Conservation (phyloP, 352 stramenopile genomes). For the Pythium rishiriense region DNA sequence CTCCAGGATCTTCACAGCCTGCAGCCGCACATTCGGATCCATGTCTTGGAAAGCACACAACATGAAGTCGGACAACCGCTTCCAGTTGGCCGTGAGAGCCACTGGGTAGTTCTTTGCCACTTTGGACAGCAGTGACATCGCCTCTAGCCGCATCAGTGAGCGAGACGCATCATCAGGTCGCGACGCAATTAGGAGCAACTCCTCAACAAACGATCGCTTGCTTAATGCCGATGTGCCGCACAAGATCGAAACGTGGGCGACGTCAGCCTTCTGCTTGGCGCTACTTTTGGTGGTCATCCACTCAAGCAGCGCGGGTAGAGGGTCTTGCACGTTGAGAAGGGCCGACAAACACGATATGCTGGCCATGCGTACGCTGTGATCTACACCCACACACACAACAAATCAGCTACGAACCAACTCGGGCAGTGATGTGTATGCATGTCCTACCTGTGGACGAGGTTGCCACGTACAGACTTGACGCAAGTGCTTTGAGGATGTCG, state of each 20-base stretch:
- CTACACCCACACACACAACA: constrained; percentile 25
- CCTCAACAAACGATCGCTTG: constrained; percentile 71
- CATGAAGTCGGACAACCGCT: constrained; percentile 72
- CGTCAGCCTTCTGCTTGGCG: constrained; percentile 42
- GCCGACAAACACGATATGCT: constrained; percentile 79
- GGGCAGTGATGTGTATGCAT: background rate
- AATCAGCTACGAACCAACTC: background rate
- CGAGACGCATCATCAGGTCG: constrained; percentile 54
- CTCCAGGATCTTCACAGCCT: constrained; percentile 87
- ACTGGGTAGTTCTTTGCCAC: constrained; percentile 81
- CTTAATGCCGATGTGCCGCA: constrained; percentile 59
- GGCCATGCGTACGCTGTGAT: constrained; percentile 77
- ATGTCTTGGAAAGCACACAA: constrained; percentile 80
- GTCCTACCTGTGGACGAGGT: constrained; percentile 54
- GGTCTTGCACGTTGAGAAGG: constrained; percentile 72
- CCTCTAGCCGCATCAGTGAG: constrained; percentile 66
- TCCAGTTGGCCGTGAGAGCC: constrained; percentile 75
- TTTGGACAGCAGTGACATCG: constrained; percentile 84
- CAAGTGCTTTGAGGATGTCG: constrained; percentile 65
- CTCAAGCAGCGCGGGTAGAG: constrained; percentile 57
- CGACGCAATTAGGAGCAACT: constrained; percentile 69
- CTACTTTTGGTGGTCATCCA: constrained; percentile 71
- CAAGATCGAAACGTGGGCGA: constrained; percentile 63
- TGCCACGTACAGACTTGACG: constrained; percentile 66
- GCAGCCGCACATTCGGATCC: constrained; percentile 81